A percentile compares a stretch with the other conserved stretches of the same genome.
Conservation (phyloP, 2,329 filamentous ascomycete species). For the Ophiostoma piceae region DNA sequence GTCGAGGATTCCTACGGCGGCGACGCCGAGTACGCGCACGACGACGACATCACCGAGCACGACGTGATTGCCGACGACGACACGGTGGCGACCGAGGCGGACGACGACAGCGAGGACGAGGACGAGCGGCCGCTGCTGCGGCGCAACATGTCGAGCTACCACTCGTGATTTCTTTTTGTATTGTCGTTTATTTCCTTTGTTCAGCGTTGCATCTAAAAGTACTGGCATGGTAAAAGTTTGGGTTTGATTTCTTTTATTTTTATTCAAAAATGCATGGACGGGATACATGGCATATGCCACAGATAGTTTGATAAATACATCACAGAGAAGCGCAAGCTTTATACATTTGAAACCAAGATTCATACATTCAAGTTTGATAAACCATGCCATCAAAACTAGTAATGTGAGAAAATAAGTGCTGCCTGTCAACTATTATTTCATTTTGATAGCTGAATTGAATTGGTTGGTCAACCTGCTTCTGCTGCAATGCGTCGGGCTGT, state of each 20-base stretch:
- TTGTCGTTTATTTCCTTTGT: neutral
- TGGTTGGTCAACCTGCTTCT: no score
- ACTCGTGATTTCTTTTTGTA: neutral
- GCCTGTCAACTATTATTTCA: no score
- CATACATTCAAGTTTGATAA: no score
- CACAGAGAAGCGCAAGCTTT: constrained; percentile 7
- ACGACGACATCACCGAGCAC: constrained; percentile 27
- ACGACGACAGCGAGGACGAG: constrained; percentile 32
- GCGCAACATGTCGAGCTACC: constrained; percentile 30
- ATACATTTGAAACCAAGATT: neutral
- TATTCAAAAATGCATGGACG: neutral
- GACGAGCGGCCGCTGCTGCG: constrained; percentile 40
- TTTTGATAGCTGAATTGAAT: no score
- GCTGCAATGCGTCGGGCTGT: no score
- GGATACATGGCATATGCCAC: neutral
- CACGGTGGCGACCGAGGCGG: constrained; percentile 11
- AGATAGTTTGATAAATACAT: neutral
- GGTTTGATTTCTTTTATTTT: neutral
- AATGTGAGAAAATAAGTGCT: no score
- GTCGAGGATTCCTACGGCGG: constrained; percentile 28
- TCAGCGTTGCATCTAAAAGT: constrained; percentile 1
- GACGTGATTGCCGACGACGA: constrained; percentile 24
- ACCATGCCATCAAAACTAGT: no score
- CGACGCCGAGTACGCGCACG: constrained; percentile 25
- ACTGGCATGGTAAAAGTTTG: constrained; percentile 17